phyloP scores from a whole-genome alignment of 306 rosid species.

The Ochetophila trinervis region DNA sequence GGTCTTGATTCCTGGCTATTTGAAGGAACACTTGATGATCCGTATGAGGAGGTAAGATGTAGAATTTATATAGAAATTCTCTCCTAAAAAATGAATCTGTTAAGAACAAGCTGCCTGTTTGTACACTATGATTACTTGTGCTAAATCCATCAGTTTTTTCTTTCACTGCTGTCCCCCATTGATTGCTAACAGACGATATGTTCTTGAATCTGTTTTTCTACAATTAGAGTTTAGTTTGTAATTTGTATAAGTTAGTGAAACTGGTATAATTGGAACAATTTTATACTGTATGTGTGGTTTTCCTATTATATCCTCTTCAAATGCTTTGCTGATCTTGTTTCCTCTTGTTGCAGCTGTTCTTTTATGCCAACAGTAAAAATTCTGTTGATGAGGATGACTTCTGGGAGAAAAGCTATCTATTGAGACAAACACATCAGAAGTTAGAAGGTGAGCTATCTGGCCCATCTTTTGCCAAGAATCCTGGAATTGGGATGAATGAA shows the following conservation, averaged over 20 bases:
- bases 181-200: not conserved
- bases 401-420: slow-evolving; percentile 93
- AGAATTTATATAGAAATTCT: not conserved
- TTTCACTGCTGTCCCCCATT: not conserved
- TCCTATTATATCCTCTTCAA: slow-evolving; percentile 8
- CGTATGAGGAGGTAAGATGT: slow-evolving; percentile 74
- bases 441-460: slow-evolving; percentile 37
- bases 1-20: slow-evolving; percentile 99
- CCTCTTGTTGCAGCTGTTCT: slow-evolving; percentile 66
- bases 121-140: slow-evolving; percentile 18
- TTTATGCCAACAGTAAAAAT: slow-evolving; percentile 62
- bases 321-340: slow-evolving; percentile 22
- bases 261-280: too few species aligned
- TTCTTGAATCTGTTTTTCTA: not conserved
- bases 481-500: slow-evolving; percentile 32
- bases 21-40: slow-evolving; percentile 93
- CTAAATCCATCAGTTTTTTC: slow-evolving; percentile 5
- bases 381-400: slow-evolving; percentile 80
- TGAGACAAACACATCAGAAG: slow-evolving; percentile 49
- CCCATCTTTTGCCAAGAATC: slow-evolving; percentile 24
- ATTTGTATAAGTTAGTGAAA: slow-evolving; percentile 10
- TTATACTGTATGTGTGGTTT: too few species aligned
- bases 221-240: not conserved
- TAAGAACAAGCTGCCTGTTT: not conserved
- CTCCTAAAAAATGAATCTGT: not conserved